phyloP scores from a whole-genome alignment of 768 basidiomycete species.

The Goffeauzyma gilvescens region DNA sequence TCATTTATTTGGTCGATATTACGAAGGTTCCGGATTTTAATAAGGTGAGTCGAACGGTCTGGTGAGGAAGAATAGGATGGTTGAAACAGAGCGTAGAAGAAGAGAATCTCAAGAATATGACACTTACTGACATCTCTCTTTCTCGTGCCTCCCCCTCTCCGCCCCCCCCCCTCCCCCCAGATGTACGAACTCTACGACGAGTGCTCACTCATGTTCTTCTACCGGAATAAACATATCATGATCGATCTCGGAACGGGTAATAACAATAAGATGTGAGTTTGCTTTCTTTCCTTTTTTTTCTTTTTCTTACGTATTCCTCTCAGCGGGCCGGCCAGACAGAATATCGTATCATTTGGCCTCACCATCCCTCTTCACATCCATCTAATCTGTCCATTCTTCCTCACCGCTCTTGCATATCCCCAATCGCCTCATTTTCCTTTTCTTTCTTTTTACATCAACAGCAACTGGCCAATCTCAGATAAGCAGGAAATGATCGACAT shows the following conservation, averaged over 20 bases:
- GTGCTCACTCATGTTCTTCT: constrained; percentile 95
- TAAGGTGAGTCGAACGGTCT: constrained; percentile 43
- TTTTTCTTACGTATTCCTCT: too few relatives aligned
- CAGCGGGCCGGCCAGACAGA: too few relatives aligned
- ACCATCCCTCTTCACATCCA: too few relatives aligned
- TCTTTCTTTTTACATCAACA: constrained; percentile 28
- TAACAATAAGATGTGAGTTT: constrained; percentile 88
- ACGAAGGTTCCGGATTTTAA: constrained; percentile 97
- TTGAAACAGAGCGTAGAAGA: too few relatives aligned
- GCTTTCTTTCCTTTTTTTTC: too few relatives aligned
- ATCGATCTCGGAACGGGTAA: constrained; percentile 99
- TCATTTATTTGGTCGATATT: constrained; percentile 87
- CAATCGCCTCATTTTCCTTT: not conserved
- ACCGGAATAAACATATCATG: constrained; percentile 99
- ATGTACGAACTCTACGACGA: constrained; percentile 99
- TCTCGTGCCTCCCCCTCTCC: not conserved
- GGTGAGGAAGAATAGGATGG: too few relatives aligned
- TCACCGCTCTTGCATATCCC: not conserved
- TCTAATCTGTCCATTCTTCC: not conserved
- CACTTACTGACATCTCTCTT: too few relatives aligned
- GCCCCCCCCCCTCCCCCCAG: constrained; percentile 33
- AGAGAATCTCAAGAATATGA: too few relatives aligned
- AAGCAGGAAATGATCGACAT: constrained; percentile 99
- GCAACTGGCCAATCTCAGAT: constrained; percentile 98
- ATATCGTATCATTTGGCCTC: too few relatives aligned